phyloP scores from a whole-genome alignment of 805 yeast species.

The Schwanniomyces pseudopolymorphus region DNA sequence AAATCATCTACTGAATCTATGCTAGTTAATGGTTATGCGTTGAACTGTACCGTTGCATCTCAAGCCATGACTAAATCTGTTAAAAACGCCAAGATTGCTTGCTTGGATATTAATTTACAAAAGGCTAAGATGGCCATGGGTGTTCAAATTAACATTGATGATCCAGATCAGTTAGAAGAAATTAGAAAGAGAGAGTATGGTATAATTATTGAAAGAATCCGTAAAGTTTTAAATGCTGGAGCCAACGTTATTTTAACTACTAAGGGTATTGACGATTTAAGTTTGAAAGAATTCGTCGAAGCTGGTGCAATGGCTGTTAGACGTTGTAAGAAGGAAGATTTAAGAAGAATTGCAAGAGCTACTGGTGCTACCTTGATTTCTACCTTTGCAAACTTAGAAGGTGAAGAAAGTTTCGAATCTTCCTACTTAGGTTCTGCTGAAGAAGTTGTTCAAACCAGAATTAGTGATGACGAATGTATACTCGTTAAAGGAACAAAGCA shows the following conservation, averaged over 20 bases:
- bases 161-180: constrained; percentile 95
- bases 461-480: constrained; percentile 96
- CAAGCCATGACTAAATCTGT: constrained; percentile 89
- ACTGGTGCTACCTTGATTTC: constrained; percentile 92
- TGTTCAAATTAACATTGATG: constrained; percentile 93
- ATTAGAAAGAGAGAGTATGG: constrained; percentile 87
- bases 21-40: constrained; percentile 89
- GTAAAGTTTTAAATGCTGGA: constrained; percentile 79
- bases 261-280: constrained; percentile 91
- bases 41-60: constrained; percentile 95
- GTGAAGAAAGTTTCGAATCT: constrained; percentile 88
- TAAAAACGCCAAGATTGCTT: constrained; percentile 75
- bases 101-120: constrained; percentile 88
- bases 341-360: constrained; percentile 95
- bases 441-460: constrained; percentile 84
- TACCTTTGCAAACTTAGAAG: constrained; percentile 90
- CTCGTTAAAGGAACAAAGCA: constrained; percentile 85
- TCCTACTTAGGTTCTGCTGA: constrained; percentile 86
- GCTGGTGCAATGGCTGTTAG: constrained; percentile 93
- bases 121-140: constrained; percentile 98
- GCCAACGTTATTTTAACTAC: constrained; percentile 93
- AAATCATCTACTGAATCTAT: constrained; percentile 85
- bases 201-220: constrained; percentile 77
- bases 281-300: constrained; percentile 88
- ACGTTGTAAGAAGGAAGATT: constrained; percentile 94